Conservation (phyloP, 805 yeast species). For the Cyberlindnera galapagoensis region DNA sequence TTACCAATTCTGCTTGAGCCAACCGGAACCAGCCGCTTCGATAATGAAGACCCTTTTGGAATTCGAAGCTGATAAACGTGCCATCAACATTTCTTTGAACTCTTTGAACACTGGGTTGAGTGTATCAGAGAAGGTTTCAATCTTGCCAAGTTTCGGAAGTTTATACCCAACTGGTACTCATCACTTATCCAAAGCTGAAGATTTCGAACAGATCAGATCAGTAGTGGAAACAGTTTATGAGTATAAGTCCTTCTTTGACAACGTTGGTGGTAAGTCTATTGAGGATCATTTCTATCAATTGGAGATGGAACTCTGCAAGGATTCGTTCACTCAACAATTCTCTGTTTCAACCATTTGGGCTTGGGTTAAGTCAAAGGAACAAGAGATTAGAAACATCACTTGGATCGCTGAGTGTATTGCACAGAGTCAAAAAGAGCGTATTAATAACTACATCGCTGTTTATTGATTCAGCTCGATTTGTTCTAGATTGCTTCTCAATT, state of each 20-base stretch:
- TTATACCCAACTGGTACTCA: constrained; percentile 64
- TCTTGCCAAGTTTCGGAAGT: constrained; percentile 80
- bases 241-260: constrained; percentile 51
- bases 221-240: constrained; percentile 61
- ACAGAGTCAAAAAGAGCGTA: constrained; percentile 93
- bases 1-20: constrained; percentile 50
- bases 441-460: constrained; percentile 84
- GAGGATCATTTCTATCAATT: constrained; percentile 92
- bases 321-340: constrained; percentile 95
- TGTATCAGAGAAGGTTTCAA: constrained; percentile 58
- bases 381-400: constrained; percentile 94
- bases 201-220: constrained; percentile 71
- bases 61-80: constrained; percentile 94
- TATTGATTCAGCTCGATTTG: constrained; percentile 27
- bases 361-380: constrained; percentile 93
- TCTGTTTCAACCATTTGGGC: constrained; percentile 90
- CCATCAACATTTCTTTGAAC: constrained; percentile 86
- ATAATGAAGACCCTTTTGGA: constrained; percentile 71
- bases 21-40: constrained; percentile 75
- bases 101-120: constrained; percentile 79
- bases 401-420: constrained; percentile 99
- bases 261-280: constrained; percentile 48
- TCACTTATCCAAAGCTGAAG: constrained; percentile 71
- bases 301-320: constrained; percentile 88
- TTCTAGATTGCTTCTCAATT: constrained; percentile 1